Evolutionary conservation across 2,329 filamentous ascomycete genomes (phyloP).

Genomic region (Bipolaris zeicola): DNA sequence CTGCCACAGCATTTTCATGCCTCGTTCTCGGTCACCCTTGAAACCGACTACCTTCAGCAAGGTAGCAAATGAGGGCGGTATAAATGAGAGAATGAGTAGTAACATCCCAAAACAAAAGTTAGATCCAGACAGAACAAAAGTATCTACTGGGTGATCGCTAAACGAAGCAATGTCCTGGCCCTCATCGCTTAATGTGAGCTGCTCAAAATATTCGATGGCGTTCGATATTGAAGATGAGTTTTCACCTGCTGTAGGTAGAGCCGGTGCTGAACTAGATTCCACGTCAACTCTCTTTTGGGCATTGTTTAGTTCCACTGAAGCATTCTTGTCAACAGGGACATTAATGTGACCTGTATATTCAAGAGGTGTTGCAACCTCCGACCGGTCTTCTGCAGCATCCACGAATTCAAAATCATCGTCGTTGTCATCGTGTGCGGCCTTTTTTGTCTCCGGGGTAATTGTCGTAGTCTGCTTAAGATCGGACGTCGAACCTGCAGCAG

Average conservation of each 20-base stretch:
- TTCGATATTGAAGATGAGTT: constrained; percentile 31
- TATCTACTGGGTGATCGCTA: constrained; percentile 72
- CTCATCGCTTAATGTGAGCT: constrained; percentile 36
- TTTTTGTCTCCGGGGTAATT: constrained; percentile 8
- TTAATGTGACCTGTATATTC: constrained; percentile 56
- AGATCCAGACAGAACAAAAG: constrained; percentile 86
- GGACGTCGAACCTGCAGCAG: constrained; percentile 23
- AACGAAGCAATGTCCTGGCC: constrained; percentile 66
- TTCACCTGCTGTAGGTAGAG: constrained; percentile 26
- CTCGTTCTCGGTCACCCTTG: constrained; percentile 81
- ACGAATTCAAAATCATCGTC: constrained; percentile 58
- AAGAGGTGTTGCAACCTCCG: constrained; percentile 54
- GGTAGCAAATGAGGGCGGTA: constrained; percentile 87
- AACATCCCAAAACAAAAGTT: constrained; percentile 90
- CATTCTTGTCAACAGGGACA: constrained; percentile 29
- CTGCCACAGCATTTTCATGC: constrained; percentile 87
- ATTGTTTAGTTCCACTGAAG: constrained; percentile 33
- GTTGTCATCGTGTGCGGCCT: constrained; percentile 31
- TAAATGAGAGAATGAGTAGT: constrained; percentile 85
- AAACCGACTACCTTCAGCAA: constrained; percentile 90
- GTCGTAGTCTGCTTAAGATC: constrained; percentile 23
- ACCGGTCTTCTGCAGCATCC: constrained; percentile 59
- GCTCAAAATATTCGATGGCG: constrained; percentile 39
- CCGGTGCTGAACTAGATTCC: constrained; percentile 32
- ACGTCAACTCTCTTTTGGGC: constrained; percentile 27